A percentile compares a stretch with the other conserved stretches of the same genome.
These are phyloP conservation scores for Xylaria sp. DNA, from an alignment of 2,329 filamentous ascomycete genomes.

Conservation along the genomic window DNA sequence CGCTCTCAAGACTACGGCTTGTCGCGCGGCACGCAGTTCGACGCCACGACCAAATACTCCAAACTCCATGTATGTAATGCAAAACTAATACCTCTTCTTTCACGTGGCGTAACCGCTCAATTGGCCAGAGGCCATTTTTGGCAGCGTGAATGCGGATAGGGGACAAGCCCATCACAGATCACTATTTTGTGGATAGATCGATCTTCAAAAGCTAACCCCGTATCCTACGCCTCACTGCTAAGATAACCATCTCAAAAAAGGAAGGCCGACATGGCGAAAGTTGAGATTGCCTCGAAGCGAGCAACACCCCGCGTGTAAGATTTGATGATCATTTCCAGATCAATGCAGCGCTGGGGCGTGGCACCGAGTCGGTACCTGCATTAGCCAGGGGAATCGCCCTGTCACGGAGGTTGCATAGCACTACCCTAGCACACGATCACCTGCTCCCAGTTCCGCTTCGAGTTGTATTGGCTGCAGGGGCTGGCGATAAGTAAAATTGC, in stretches of 20 bases:
- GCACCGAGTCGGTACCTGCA: conserved; percentile 26
- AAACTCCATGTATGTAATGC: background rate
- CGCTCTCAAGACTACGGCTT: conserved; percentile 10
- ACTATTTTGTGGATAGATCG: conserved; percentile 18
- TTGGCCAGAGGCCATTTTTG: background rate
- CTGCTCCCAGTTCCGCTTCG: background rate
- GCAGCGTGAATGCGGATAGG: conserved; percentile 14
- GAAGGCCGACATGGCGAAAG: conserved; percentile 14
- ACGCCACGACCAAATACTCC: background rate
- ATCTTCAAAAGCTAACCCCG: background rate
- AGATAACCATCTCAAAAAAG: conserved; percentile 16
- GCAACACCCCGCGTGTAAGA: conserved; percentile 7
- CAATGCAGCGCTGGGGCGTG: background rate
- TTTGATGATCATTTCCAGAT: conserved; percentile 23
- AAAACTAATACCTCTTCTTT: background rate
- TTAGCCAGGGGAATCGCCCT: conserved; percentile 19
- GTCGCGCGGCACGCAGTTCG: conserved; percentile 16
- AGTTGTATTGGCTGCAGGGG: conserved; percentile 4
- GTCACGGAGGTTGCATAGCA: background rate
- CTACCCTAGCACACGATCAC: background rate
- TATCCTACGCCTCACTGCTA: background rate
- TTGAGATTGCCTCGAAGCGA: conserved; percentile 23
- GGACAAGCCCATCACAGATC: conserved; percentile 9
- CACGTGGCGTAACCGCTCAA: background rate
- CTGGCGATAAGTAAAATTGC: conserved; percentile 34